Base-by-base conservation (phyloP, 2,329 filamentous ascomycete species). In the Xylariaceae sp. region DNA sequence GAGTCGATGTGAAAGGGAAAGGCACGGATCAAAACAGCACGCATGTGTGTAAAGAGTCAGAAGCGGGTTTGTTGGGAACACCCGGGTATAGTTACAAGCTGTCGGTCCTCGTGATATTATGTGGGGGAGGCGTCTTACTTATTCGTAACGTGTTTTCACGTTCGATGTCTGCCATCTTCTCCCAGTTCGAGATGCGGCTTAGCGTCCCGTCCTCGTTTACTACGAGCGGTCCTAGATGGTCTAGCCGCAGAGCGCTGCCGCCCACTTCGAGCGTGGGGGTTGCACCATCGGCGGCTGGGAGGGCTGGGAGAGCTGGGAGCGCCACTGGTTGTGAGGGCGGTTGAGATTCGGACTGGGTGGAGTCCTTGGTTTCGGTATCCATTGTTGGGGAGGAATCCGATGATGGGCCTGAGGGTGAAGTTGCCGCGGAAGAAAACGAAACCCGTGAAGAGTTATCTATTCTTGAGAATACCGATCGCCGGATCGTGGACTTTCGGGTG, bases 141-240 rank as follows among this genome's bases (percentile, higher is more conserved):
- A 91, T 73, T 47, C 85, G 76, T 66, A 90, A 60, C 36, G 87
- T 88, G 64, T 83, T 87, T 66, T 80, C 71, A 67, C 75, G 77
- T 75, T 91, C 87, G 6, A 83, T 76, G 22, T 83, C 81, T 2
- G 80, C 79, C 87, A 91, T 89, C 59, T 84, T 74, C 8, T 73
- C 75, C 87, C 87, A 92, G 68, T 92, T 91, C 34, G 78, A 72
- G 62, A 92, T 87, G 32, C 87, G 79, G 53, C 83, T 84, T 61
- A 90, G 69, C 8, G 84, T 84, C 18, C 88, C 88, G 68, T 92
- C 85, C 56, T 76, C 74, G 68, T 89, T 87, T 51, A 91, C 83
- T 1, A 92, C 86, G 63, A 91, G 75, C 1, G 88, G 88, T 0
- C 88, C 87, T 21, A 91, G 73, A 56, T 82, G 78, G 65, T 89